Evolutionary conservation across 805 yeast genomes (phyloP), one percentile per base, ranked within the genome.

Genomic region (Cyberlindnera japonica): DNA sequence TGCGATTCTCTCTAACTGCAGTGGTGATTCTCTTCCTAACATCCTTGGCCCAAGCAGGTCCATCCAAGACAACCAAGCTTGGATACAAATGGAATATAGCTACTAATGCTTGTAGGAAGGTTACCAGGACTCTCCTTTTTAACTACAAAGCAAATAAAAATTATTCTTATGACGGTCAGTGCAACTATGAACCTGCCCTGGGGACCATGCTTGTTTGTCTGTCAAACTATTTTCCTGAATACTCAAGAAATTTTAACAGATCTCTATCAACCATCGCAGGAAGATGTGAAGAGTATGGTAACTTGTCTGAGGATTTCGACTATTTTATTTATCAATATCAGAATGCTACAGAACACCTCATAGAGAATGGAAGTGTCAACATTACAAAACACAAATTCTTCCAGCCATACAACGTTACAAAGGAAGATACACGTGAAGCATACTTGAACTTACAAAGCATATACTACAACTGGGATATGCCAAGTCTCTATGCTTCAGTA

Each of bases 321-420:
- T 54, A 55, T 12, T 40, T 65, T 43, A 51, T 45, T 15, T 34
- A 43, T 3, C 33, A 60, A 12, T 67, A 61, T 38, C 33, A 37
- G 10, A 59, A 60, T 38, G 66, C 66, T 1, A 57, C 66, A 2
- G 29, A 48, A 3, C 49, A 50, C 18, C 27, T 51, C 6, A 18
- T 48, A 3, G 38, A 40, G 14, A 31, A 35, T 3, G 37, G 41
- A 13, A 23, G 29, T 11, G 29, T 47, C 6, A 29, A 27, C n/a
- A 7, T 13, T 1, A 24, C 33, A 8, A 29, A 37, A 8, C 43
- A 40, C 21, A 39, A 33, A 11, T 24, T 32, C 31, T 27, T 10
- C 21, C 12, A 17, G 11, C 54, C 57, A 13, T 26, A 45, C 3
- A 31, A 21, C 12, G 15, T 49, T 10, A 30, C 40, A 3, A 18